Base-by-base conservation (phyloP, 106 monocot species). In the Allium fistulosum region DNA sequence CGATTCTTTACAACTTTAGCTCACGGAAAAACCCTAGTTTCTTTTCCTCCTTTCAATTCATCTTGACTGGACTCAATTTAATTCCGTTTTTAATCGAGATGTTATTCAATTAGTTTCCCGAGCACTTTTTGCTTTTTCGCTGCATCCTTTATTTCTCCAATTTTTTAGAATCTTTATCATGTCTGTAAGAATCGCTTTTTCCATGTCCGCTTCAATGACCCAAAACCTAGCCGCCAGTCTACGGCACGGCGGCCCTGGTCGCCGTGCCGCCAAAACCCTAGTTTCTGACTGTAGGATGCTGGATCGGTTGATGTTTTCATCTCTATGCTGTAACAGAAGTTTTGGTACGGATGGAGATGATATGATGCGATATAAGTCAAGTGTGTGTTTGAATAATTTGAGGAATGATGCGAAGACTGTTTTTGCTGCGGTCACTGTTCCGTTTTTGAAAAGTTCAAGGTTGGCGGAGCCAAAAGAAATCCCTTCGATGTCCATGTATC, bases 131-230 rank as follows among this genome's bases (percentile, higher is more conserved):
- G 57, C 48, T 12, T 26, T 52, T 15, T 67, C 53, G 15, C 50
- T 81, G 69, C 65, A 46, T 67, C 78, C 26, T 17, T 53, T 69
- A 52, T 17, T 73, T 9, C 53, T 49, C 59, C 2, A 65, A 26
- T 17, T 82, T 27, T 10, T 65, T 51, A 71, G 71, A 18, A 4
- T 81, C 12, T 51, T 61, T 8, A 12, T 51, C 50, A 99, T 99
- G 97, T 89, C 99, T 72, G 83, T 93, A 65, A 75, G 90, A 17
- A 61, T 72, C 70, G 85, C 93, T 75, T 11, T 97, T 51, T 87
- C 97, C 53, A 78, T 78, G 80, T 97, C 99, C 22, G 77, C 77
- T 56, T 87, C 83, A 77, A 46, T 90, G 16, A 84, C 89, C 45
- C 89, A 92, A 46, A 78, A 48, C 72, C 49, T 89, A 65, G 80